Evolutionary conservation across 208 protist species (phyloP).

Genomic region (Leishmania amazonensis): DNA sequence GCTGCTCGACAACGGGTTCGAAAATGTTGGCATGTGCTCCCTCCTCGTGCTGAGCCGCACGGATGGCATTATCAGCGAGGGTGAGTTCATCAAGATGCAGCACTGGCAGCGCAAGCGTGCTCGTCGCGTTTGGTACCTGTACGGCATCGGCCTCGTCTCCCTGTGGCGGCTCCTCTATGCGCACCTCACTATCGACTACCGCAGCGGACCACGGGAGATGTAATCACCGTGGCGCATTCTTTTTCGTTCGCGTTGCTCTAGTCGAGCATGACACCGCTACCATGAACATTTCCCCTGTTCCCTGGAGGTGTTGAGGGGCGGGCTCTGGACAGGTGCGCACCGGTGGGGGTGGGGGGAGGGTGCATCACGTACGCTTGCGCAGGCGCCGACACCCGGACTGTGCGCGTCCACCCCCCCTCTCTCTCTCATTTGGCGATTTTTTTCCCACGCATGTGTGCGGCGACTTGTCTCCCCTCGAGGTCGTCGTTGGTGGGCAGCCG

Average conservation of each 20-base stretch:
- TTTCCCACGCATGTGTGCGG: not conserved
- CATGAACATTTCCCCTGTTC: not conserved
- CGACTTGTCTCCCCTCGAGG: not conserved
- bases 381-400: not conserved
- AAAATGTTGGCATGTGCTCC: constrained; percentile 67
- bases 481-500: not conserved
- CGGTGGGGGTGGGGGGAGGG: not conserved
- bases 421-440: not conserved
- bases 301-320: not conserved
- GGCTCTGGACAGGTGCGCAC: not conserved
- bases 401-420: not conserved
- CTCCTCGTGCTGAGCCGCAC: constrained; percentile 62
- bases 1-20: constrained; percentile 83
- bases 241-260: not conserved
- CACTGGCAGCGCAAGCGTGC: constrained; percentile 40
- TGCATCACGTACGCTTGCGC: not conserved
- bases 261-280: not conserved
- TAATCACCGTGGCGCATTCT: not conserved
- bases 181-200: constrained; percentile 51
- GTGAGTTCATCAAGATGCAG: constrained; percentile 59
- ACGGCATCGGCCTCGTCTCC: constrained; percentile 28
- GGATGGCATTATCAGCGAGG: constrained; percentile 75
- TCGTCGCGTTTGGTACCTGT: constrained; percentile 27
- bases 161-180: constrained; percentile 34
- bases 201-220: constrained; percentile 11